Conservation (phyloP, 2,329 filamentous ascomycete species). For the Dothiorella sarmentorum region DNA sequence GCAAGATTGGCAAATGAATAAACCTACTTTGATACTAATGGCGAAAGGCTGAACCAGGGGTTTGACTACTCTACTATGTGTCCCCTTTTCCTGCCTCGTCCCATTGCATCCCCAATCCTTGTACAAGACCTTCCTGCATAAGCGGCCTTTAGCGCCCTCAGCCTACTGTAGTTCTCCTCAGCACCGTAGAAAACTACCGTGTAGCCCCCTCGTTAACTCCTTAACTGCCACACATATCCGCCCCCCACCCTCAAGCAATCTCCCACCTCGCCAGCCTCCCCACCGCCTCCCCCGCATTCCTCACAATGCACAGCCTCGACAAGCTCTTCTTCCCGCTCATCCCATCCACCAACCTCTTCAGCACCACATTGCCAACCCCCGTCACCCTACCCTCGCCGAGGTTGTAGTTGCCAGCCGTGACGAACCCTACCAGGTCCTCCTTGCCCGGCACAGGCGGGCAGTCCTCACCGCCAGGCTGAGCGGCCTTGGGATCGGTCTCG, state of each 20-base stretch:
- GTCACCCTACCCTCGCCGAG: conserved; percentile 71
- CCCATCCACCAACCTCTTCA: conserved; percentile 55
- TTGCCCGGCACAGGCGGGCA: conserved; percentile 70
- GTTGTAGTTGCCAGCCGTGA: conserved; percentile 82
- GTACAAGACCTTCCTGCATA: too few relatives aligned
- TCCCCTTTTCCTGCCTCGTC: too few relatives aligned
- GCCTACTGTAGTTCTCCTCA: too few relatives aligned
- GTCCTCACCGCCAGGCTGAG: conserved; percentile 32
- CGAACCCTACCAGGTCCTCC: conserved; percentile 80
- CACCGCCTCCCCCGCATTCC: conserved; percentile 73
- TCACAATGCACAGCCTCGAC: conserved; percentile 67
- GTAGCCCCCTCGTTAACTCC: too few relatives aligned
- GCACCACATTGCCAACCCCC: conserved; percentile 68
- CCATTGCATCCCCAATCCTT: too few relatives aligned
- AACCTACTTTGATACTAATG: too few relatives aligned
- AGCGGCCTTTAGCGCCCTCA: too few relatives aligned
- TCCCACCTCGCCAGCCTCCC: conserved; percentile 82
- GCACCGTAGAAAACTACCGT: too few relatives aligned
- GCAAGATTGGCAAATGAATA: too few relatives aligned
- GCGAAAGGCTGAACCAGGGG: too few relatives aligned
- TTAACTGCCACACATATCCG: too few relatives aligned
- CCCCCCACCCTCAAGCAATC: neutral
- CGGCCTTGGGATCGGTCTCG: conserved; percentile 32
- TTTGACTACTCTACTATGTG: too few relatives aligned
- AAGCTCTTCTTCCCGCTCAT: conserved; percentile 33